Conservation (phyloP, 176 grass and related monocot species). For the Chrysopogon serrulatus region DNA sequence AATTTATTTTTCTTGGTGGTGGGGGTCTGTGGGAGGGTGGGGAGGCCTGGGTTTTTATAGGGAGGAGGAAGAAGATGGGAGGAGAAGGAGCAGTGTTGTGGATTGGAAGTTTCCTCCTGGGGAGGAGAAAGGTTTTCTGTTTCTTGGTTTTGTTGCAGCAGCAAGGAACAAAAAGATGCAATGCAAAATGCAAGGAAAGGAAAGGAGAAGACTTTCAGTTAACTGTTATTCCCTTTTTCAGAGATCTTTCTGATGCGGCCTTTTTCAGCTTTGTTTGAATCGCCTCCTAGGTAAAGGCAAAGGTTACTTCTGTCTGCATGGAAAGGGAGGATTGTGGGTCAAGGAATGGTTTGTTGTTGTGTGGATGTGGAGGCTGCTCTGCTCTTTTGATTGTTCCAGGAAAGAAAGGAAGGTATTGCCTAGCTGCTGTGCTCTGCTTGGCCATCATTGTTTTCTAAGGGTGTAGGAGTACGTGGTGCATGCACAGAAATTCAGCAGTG, state of each 20-base stretch:
- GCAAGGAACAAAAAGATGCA: slow-evolving; percentile 14
- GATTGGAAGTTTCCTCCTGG: background rate
- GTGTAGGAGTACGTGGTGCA: background rate
- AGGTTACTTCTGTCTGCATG: background rate
- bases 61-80: background rate
- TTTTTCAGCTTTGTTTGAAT: slow-evolving; percentile 5
- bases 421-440: background rate
- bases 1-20: background rate
- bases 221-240: background rate
- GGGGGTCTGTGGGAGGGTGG: background rate
- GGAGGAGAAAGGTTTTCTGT: background rate
- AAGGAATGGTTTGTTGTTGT: background rate
- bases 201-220: background rate
- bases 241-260: background rate
- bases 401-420: background rate
- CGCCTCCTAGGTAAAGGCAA: slow-evolving; percentile 1
- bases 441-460: background rate
- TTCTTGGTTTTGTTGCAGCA: slow-evolving; percentile 10
- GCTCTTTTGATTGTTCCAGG: too few relatives aligned
- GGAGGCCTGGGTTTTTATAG: background rate
- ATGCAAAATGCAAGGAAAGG: background rate
- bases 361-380: too few relatives aligned
- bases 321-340: background rate
- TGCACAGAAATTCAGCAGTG: background rate
- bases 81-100: background rate